A percentile compares a stretch with the other conserved stretches of the same genome.
Conservation (phyloP, 2,329 filamentous ascomycete species). For the Apiospora sp. region DNA sequence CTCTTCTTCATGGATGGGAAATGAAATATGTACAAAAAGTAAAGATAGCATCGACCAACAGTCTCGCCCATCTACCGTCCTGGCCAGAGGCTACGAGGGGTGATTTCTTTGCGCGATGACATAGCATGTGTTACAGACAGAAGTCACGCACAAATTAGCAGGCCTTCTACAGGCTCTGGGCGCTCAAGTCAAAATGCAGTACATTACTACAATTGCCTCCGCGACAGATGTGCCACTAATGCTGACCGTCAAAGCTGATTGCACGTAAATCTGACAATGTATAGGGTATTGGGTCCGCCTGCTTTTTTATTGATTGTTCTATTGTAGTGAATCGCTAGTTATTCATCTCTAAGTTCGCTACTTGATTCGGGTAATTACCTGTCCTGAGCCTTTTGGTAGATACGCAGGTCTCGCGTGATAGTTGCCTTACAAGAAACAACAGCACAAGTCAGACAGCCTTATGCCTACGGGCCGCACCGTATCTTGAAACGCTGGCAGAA, state of each 20-base stretch:
- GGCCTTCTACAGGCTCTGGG: constrained; percentile 5
- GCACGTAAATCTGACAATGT: not conserved
- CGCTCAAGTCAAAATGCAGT: not conserved
- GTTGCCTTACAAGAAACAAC: not conserved
- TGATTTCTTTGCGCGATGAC: not conserved
- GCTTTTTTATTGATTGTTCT: not conserved
- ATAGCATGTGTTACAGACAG: not conserved
- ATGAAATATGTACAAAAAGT: not conserved
- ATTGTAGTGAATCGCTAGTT: not conserved
- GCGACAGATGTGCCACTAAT: not conserved
- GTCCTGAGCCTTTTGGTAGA: not conserved
- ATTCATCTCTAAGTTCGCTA: not conserved
- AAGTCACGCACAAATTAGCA: not conserved
- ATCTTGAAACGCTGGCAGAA: not conserved
- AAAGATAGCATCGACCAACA: not conserved
- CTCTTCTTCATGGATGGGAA: not conserved
- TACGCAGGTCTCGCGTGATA: not conserved
- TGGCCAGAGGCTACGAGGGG: not conserved
- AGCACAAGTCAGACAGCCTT: not conserved
- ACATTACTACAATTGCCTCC: not conserved
- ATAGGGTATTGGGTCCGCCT: not conserved
- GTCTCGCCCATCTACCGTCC: not conserved
- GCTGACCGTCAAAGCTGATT: not conserved
- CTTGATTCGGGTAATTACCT: no score
- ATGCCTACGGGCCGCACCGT: not conserved